Conservation (phyloP, 2,329 filamentous ascomycete genomes). For the Colletotrichum theobromicola region DNA sequence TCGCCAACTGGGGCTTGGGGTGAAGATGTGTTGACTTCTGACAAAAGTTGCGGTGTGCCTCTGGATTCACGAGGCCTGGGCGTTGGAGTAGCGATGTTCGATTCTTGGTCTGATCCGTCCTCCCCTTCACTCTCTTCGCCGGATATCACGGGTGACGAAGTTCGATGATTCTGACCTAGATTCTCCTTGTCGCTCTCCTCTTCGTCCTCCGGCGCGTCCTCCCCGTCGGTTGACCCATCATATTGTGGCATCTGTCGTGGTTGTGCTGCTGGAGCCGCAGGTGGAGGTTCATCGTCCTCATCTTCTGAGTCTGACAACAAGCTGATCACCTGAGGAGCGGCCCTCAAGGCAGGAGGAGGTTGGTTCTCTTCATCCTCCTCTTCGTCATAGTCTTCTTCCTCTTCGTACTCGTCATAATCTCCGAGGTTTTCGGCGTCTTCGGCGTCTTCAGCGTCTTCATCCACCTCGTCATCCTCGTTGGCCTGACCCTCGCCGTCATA, state of each 20-base stretch:
- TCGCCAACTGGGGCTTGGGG: not conserved
- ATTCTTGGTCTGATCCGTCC: not conserved
- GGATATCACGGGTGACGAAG: not conserved
- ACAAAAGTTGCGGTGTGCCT: not conserved
- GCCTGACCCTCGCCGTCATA: constrained; percentile 1
- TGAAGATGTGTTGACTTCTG: not conserved
- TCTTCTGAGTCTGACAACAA: constrained; percentile 24
- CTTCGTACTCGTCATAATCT: constrained; percentile 19
- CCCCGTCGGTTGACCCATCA: constrained; percentile 11
- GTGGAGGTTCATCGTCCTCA: constrained; percentile 7
- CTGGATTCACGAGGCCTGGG: not conserved
- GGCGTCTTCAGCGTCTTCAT: constrained; percentile 9
- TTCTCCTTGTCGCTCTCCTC: constrained; percentile 4
- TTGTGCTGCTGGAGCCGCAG: not conserved
- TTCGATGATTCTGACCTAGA: not conserved
- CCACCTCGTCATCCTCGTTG: constrained; percentile 16
- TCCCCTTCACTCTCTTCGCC: constrained; percentile 10
- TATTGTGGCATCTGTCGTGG: not conserved
- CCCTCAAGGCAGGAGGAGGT: not conserved
- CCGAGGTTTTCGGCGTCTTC: not conserved
- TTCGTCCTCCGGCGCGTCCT: constrained; percentile 1
- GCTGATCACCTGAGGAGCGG: constrained; percentile 16
- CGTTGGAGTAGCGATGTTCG: constrained; percentile 2
- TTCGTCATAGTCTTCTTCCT: constrained; percentile 20
- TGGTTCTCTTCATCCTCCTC: constrained; percentile 12